These are phyloP conservation scores for Linnemannia exigua DNA, from an alignment of 192 early-diverging fungal genomes.

Conservation along the genomic window DNA sequence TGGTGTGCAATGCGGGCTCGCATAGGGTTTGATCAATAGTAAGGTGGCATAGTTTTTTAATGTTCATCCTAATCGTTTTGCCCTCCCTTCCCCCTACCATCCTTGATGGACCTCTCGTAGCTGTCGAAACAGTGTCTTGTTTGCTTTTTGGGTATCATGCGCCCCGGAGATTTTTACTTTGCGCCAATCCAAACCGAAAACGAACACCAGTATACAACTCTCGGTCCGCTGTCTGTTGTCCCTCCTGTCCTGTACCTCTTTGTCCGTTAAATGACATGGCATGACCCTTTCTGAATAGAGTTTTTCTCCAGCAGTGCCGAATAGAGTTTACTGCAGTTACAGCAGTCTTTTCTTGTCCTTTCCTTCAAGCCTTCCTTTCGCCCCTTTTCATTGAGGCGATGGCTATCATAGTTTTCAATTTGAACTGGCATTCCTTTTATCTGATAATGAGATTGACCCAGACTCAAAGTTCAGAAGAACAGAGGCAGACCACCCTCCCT, in stretches of 20 bases:
- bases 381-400: no score
- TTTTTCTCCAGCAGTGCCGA: not conserved
- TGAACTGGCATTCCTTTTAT: no score
- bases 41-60: not conserved
- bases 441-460: no score
- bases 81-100: no score
- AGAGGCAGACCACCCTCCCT: not conserved
- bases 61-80: not conserved
- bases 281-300: constrained; percentile 4
- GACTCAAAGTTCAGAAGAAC: no score
- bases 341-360: not conserved
- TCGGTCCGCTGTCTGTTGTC: not conserved
- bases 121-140: not conserved
- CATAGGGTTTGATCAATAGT: not conserved
- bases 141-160: not conserved
- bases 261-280: not conserved
- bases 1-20: not conserved
- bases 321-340: not conserved
- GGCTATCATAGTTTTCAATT: no score
- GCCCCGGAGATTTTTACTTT: constrained; percentile 1
- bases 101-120: not conserved
- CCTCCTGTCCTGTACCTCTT: no score
- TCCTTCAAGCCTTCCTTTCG: no score
- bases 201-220: not conserved
- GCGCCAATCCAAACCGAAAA: constrained; percentile 11